Evolutionary conservation across 257 asterid species (phyloP), one percentile per base, ranked within the genome.

Genomic region (Gentiana straminea): DNA sequence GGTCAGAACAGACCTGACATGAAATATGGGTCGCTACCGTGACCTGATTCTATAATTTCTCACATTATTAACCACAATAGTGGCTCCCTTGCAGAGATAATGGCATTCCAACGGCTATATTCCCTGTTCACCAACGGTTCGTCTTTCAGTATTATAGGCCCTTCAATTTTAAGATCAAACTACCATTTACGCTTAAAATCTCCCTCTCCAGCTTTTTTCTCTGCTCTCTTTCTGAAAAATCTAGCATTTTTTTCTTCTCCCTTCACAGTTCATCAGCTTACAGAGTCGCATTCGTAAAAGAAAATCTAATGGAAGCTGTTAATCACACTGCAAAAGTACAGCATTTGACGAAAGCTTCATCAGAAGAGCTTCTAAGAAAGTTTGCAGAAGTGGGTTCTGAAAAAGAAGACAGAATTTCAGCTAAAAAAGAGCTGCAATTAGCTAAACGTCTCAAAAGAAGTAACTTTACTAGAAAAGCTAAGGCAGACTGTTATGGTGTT

Each of bases 361-460:
- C 97, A 2, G 93, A 86, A 52, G 81, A 83, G 75, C 87, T 89
- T 12, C 86, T 89, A 45, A 71, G 79, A 61, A 89, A 89, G 75
- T 89, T 89, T 51, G 94, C 97, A 1, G 86, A 81, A 60, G 74
- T 75, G 70, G 92, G 70, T 52, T 74, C 79, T 10, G 78, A 72
- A 10, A 37, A 71, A 15, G 73, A 77, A 11, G 63, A 53, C 54
- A 73, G 41, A 49, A 24, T 43, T 48, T 35, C 70, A 33, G 68
- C 65, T 37, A 79, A 75, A 47, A 74, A 72, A 51, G 78, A 81
- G 69, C 60, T 77, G 8, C 67, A 81, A 33, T 52, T 76, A 59
- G 81, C 87, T 2, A 83, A 81, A 62, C 74, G 86, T 24, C 67
- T 58, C 1, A 82, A 72, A 54, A 72, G 70, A 49, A 73, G 67